Evolutionary conservation across 352 stramenopile species (phyloP).

Genomic region (Pythium brachiatum): DNA sequence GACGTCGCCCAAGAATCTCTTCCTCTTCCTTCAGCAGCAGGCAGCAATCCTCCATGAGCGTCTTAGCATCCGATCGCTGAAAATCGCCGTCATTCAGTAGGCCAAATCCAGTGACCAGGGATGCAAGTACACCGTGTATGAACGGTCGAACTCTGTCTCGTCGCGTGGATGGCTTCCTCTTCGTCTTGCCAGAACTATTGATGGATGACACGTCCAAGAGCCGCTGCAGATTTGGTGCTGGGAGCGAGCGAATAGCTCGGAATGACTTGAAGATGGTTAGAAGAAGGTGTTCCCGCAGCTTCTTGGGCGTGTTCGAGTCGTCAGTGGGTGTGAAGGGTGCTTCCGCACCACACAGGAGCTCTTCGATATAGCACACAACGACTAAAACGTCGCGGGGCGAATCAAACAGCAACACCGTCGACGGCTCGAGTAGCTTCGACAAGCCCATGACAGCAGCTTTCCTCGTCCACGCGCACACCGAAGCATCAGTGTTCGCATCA

Average conservation of each 20-base stretch:
- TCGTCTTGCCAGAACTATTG: slow-evolving; percentile 3
- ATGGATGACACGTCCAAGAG: slow-evolving; percentile 4
- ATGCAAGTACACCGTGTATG: slow-evolving; percentile 35
- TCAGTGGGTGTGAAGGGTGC: background rate
- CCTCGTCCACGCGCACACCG: slow-evolving; percentile 5
- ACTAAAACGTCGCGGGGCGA: slow-evolving; percentile 43
- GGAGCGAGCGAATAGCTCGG: slow-evolving; percentile 12
- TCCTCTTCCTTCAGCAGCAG: slow-evolving; percentile 74
- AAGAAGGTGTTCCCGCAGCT: slow-evolving; percentile 1
- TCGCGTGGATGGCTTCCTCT: slow-evolving; percentile 50
- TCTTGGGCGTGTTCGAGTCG: background rate
- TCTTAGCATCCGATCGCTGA: background rate
- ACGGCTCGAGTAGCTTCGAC: slow-evolving; percentile 34
- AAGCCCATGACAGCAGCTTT: slow-evolving; percentile 5
- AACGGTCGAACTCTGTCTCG: slow-evolving; percentile 43
- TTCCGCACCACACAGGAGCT: background rate
- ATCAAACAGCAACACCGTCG: slow-evolving; percentile 57
- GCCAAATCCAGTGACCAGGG: slow-evolving; percentile 2
- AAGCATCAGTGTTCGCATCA: background rate
- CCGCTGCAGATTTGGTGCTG: slow-evolving; percentile 4
- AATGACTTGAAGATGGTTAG: slow-evolving; percentile 4
- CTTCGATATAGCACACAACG: slow-evolving; percentile 28
- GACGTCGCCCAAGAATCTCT: slow-evolving; percentile 32
- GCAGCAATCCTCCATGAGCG: slow-evolving; percentile 31
- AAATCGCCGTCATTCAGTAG: background rate